Base-by-base conservation (phyloP, 179 eudicot species). In the Spergularia azorica region DNA sequence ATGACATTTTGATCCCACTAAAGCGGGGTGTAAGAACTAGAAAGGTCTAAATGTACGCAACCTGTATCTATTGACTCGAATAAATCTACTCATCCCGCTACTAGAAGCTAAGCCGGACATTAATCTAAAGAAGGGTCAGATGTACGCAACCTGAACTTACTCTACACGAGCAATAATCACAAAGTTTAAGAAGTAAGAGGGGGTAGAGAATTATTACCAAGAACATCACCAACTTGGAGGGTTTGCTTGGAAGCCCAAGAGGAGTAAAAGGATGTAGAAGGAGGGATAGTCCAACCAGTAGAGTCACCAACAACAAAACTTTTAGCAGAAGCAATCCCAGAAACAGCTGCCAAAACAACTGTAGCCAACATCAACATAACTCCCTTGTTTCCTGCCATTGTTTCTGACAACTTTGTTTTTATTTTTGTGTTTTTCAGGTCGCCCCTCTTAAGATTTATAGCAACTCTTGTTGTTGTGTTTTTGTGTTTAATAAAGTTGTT, bases 241-340 rank as follows among this genome's bases (percentile, higher is more conserved):
- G 79, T 81, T 6, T 79, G 51, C 0, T 62, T 4, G 20, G 83
- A 32, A 79, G 90, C 84, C 90, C 90, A 90, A 3, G 8, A 66
- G 43, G 87, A 2, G 78, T 86, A 90, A 21, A 68, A 9, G 18
- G 77, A 48, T 20, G 81, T 13, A 10, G 76, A 14, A 64, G 70
- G 0, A 41, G 88, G 89, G 6, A 88, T 57, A 7, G 58, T 63
- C 93, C 93, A 90, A 1, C 89, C 87, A 17, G 73, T 18, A 14
- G 0, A n/a, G 46, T 65, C 90, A 16, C 93, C 91, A 21, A 89
- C 91, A 13, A 16, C 16, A 46, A 68, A 12, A 8, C 77, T 71
- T 3, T 57, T 62, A 17, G 91, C 88, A 0, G 83, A 75, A 16
- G 70, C 69, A 14, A 70, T 16, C 48, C 82, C 79, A 55, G 60